phyloP scores from a whole-genome alignment of 2,329 filamentous ascomycete species.

The Dactylellina leptospora region DNA sequence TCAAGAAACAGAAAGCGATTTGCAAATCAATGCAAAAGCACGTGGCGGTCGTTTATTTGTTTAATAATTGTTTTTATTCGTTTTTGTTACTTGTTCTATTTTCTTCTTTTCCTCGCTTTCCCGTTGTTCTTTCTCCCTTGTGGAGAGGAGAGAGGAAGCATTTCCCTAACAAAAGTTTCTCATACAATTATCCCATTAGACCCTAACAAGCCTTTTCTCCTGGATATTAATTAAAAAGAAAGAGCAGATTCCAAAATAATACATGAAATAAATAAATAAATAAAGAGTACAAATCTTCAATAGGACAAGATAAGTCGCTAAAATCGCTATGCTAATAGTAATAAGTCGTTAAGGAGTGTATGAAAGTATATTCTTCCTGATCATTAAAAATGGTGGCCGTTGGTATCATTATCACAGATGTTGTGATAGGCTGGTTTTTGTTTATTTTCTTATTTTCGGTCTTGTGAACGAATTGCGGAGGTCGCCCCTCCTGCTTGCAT shows the following conservation, averaged over 20 bases:
- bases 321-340: slow-evolving; percentile 48
- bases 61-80: background rate
- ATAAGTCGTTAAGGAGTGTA: slow-evolving; percentile 44
- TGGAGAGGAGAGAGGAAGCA: background rate
- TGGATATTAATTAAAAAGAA: slow-evolving; percentile 8
- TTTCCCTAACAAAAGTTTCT: background rate
- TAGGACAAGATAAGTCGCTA: slow-evolving; percentile 33
- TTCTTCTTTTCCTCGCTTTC: slow-evolving; percentile 13
- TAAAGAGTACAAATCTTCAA: too few relatives aligned
- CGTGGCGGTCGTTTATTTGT: background rate
- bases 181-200: slow-evolving; percentile 37
- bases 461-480: background rate
- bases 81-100: slow-evolving; percentile 3
- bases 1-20: background rate
- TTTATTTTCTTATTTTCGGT: slow-evolving; percentile 12
- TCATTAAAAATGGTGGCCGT: slow-evolving; percentile 50
- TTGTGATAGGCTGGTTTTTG: slow-evolving; percentile 6
- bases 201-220: slow-evolving; percentile 16
- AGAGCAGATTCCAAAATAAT: slow-evolving; percentile 28
- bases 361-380: slow-evolving; percentile 25
- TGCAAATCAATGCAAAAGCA: background rate
- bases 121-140: slow-evolving; percentile 4
- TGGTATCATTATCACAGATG: slow-evolving; percentile 51
- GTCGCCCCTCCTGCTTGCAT: background rate
- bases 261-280: slow-evolving; percentile 37